Percentiles rank a stretch among this genome's conserved stretches.
These are phyloP conservation scores for Mollisiaceae sp. DNA, from an alignment of 2,329 filamentous ascomycete species.

Conservation along the genomic window DNA sequence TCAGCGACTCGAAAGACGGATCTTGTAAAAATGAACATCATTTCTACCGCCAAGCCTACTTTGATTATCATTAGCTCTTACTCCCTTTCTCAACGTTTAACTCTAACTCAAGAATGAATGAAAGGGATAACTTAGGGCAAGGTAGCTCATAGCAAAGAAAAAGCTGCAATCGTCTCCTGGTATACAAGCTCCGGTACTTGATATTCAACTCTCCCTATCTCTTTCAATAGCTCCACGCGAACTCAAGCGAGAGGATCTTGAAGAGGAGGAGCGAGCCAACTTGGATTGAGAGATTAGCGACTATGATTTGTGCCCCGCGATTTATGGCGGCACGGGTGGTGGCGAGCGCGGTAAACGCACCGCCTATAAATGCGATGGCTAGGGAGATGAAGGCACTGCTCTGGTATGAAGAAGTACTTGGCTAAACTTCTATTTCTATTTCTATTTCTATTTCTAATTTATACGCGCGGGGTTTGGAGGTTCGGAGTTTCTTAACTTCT, in stretches of 20 bases:
- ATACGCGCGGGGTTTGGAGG: no score
- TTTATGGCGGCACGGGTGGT: not conserved
- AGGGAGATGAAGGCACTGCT: not conserved
- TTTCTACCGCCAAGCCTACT: constrained; percentile 52
- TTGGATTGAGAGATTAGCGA: constrained; percentile 41
- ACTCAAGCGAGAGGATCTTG: constrained; percentile 17
- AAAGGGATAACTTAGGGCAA: not conserved
- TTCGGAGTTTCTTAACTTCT: no score
- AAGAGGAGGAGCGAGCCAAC: constrained; percentile 42
- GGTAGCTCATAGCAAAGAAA: constrained; percentile 12
- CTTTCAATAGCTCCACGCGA: constrained; percentile 10
- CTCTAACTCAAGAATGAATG: not conserved
- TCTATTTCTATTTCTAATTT: no score
- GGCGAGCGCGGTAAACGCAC: not conserved
- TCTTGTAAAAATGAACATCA: constrained; percentile 58
- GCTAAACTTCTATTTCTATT: no score
- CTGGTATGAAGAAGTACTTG: no score
- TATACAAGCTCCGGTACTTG: constrained; percentile 5
- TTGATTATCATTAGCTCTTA: not conserved
- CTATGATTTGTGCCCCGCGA: constrained; percentile 38
- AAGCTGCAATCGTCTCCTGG: constrained; percentile 24
- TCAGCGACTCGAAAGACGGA: constrained; percentile 62
- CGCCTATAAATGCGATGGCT: not conserved
- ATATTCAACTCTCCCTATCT: constrained; percentile 9
- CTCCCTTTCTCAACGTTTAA: no score